Base-by-base conservation (phyloP, 371 early-diverging fungal genomes). In the Choanephora cucurbitarum region DNA sequence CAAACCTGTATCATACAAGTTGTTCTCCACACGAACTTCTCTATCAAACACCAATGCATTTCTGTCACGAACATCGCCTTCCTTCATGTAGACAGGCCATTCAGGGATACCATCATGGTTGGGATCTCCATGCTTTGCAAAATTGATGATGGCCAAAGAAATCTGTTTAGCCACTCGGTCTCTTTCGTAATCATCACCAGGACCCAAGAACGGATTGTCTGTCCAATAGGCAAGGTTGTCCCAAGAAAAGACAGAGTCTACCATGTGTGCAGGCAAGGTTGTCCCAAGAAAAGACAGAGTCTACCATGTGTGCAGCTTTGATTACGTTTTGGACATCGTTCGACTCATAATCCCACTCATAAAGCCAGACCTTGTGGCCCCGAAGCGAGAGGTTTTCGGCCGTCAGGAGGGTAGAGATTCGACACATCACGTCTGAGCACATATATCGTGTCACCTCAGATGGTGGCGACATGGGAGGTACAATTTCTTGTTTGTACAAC, bases 301-400 rank as follows among this genome's bases (percentile, higher is more conserved):
- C 73, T 0, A 72, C 69, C 69, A 72, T 72, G 32, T 74, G 75
- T 1, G 66, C 71, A n/a, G 75, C 69, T 58, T 70, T 74, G 52
- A 68, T 70, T 4, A 70, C 54, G 32, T 66, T 67, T 23, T 70
- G 59, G 6, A 66, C 66, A 59, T 67, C 66, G 39, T 66, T 66
- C 15, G 71, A 57, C 40, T 74, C 66, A 42, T 70, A 70, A 28
- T 69, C 64, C 73, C 73, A 72, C 41, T 72, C 67, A 34, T 72
- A 72, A 22, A 69, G 33, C 17, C 50, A 69, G 0, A 69, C 69
- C 14, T 60, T 62, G 41, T 69, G 66, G 0, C 69, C 69, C 1
- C 52, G 23, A 14, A 21, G 50, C 5, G 58, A 49, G 13, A 69
- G 33, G 17, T 66, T 60, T 33, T 72, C 73, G 1, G 69, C 69